Evolutionary conservation across 1,284 basidiomycete genomes (phyloP).

Genomic region (Testicularia cyperi): DNA sequence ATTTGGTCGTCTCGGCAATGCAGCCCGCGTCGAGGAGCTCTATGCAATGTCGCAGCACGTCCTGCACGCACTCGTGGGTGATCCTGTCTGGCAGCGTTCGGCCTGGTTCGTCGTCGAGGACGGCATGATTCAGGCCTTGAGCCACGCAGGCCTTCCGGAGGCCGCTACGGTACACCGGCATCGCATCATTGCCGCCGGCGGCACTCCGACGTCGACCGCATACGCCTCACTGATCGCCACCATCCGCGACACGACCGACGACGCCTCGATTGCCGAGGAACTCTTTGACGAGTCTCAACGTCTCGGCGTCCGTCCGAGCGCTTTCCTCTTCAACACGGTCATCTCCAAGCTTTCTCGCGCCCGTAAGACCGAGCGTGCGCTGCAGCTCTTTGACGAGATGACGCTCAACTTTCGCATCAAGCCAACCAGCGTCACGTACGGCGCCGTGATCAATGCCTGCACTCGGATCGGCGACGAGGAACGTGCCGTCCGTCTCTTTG

Average conservation of each 20-base stretch:
- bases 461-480: slow-evolving; percentile 80
- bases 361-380: slow-evolving; percentile 53
- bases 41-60: slow-evolving; percentile 62
- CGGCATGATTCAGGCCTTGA: slow-evolving; percentile 53
- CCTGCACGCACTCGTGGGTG: slow-evolving; percentile 31
- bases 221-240: slow-evolving; percentile 57
- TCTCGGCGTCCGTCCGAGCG: slow-evolving; percentile 45
- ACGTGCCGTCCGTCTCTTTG: slow-evolving; percentile 79
- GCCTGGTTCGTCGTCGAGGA: slow-evolving; percentile 60
- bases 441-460: slow-evolving; percentile 83
- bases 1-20: slow-evolving; percentile 63
- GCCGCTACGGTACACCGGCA: slow-evolving; percentile 48
- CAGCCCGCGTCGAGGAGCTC: slow-evolving; percentile 64
- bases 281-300: slow-evolving; percentile 57
- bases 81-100: slow-evolving; percentile 59
- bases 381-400: slow-evolving; percentile 57
- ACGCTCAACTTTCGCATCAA: slow-evolving; percentile 61
- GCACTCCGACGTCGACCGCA: slow-evolving; percentile 43
- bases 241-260: slow-evolving; percentile 58
- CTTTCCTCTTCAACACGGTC: slow-evolving; percentile 58
- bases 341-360: slow-evolving; percentile 59
- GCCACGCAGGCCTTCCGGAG: slow-evolving; percentile 48
- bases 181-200: slow-evolving; percentile 50
- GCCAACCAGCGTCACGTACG: slow-evolving; percentile 88
- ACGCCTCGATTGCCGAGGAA: slow-evolving; percentile 56